A percentile compares a stretch with the other conserved stretches of the same genome.
Conservation (phyloP, 2,329 filamentous ascomycete genomes). For the Cladosporium velox region DNA sequence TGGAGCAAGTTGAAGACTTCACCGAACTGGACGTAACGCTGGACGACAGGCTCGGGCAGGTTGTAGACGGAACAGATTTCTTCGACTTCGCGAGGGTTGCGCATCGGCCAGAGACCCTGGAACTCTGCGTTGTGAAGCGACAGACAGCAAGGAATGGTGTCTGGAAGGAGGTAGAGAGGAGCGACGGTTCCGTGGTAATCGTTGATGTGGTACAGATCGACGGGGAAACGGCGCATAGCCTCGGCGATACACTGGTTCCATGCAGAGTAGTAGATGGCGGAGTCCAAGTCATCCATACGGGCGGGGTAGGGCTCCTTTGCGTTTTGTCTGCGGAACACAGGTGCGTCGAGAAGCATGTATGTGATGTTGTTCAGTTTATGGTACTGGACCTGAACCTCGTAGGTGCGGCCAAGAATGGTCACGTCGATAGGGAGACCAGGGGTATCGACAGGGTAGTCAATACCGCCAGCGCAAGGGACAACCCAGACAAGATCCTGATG, state of each 20-base stretch:
- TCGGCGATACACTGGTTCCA: conserved; percentile 72
- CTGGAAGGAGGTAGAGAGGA: conserved; percentile 64
- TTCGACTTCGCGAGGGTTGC: conserved; percentile 60
- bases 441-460: conserved; percentile 64
- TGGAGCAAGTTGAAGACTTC: conserved; percentile 70
- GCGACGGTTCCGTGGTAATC: conserved; percentile 66
- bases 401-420: conserved; percentile 61
- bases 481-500: conserved; percentile 66
- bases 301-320: conserved; percentile 65
- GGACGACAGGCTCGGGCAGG: conserved; percentile 57
- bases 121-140: conserved; percentile 71
- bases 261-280: conserved; percentile 67
- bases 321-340: conserved; percentile 65
- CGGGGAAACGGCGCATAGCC: conserved; percentile 61
- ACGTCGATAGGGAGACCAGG: conserved; percentile 63
- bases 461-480: conserved; percentile 57
- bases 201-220: conserved; percentile 68
- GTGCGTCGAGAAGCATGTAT: conserved; percentile 67
- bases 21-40: conserved; percentile 66
- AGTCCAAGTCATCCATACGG: conserved; percentile 69
- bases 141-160: conserved; percentile 62
- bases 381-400: conserved; percentile 65
- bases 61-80: conserved; percentile 69
- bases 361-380: conserved; percentile 66
- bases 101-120: conserved; percentile 69